A percentile compares a stretch with the other conserved stretches of the same genome.
Evolutionary conservation across 768 basidiomycete species (phyloP).

Genomic region (Leucosporidium scottii): DNA sequence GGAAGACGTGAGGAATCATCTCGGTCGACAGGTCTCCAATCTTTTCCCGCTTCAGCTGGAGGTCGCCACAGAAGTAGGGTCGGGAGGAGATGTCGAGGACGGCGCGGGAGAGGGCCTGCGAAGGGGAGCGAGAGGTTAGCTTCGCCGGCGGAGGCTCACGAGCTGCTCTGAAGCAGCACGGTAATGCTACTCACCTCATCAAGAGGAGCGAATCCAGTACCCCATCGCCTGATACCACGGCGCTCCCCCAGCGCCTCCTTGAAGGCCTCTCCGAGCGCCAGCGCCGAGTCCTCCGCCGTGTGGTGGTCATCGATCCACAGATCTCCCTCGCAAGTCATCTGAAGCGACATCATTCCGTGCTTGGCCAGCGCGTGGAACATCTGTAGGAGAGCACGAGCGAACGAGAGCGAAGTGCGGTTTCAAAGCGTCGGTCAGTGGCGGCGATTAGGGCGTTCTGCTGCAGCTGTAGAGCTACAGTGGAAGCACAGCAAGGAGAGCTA

Average conservation of each 20-base stretch:
- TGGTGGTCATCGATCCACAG: slow-evolving; percentile 98
- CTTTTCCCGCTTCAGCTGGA: slow-evolving; percentile 80
- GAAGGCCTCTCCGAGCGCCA: slow-evolving; percentile 59
- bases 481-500: slow-evolving; percentile 13
- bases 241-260: slow-evolving; percentile 92
- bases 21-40: slow-evolving; percentile 92
- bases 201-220: slow-evolving; percentile 90
- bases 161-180: background rate
- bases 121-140: too few species aligned
- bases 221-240: slow-evolving; percentile 87
- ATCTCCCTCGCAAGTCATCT: slow-evolving; percentile 87
- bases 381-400: slow-evolving; percentile 46
- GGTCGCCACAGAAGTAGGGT: slow-evolving; percentile 87
- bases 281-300: slow-evolving; percentile 78
- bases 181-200: slow-evolving; percentile 64
- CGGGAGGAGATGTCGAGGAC: slow-evolving; percentile 98
- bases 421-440: background rate
- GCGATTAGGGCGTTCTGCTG: too few species aligned
- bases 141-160: background rate
- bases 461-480: background rate
- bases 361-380: slow-evolving; percentile 98
- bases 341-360: slow-evolving; percentile 78
- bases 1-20: slow-evolving; percentile 96
- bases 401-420: background rate
- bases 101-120: slow-evolving; percentile 82